Evolutionary conservation across 352 stramenopile species (phyloP).

Genomic region (Lagenidium sp.): DNA sequence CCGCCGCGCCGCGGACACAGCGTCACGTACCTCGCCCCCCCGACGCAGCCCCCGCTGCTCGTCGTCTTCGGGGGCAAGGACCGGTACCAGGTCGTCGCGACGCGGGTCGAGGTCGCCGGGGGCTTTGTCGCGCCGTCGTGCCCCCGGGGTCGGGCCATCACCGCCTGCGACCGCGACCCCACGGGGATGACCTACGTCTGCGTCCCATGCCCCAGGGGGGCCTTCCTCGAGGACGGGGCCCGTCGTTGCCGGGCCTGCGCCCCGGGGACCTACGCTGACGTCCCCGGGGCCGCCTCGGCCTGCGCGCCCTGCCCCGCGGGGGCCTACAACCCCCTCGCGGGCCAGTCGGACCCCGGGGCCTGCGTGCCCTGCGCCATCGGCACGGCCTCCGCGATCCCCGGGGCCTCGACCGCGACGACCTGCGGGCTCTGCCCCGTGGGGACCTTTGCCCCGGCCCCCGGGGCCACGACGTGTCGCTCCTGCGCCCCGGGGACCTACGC

Average conservation of each 20-base stretch:
- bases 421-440: slow-evolving; percentile 23
- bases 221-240: slow-evolving; percentile 44
- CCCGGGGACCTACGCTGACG: slow-evolving; percentile 33
- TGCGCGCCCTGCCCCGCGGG: slow-evolving; percentile 39
- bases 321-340: slow-evolving; percentile 31
- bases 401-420: slow-evolving; percentile 16
- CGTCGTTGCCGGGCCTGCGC: slow-evolving; percentile 37
- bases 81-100: slow-evolving; percentile 46
- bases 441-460: slow-evolving; percentile 14
- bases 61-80: slow-evolving; percentile 59
- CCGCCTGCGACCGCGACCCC: slow-evolving; percentile 36
- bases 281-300: slow-evolving; percentile 23
- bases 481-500: slow-evolving; percentile 25
- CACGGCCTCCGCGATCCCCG: slow-evolving; percentile 28
- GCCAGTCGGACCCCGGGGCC: slow-evolving; percentile 21
- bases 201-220: slow-evolving; percentile 43
- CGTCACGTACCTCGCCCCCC: slow-evolving; percentile 28
- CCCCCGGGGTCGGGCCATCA: slow-evolving; percentile 33
- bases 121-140: slow-evolving; percentile 49
- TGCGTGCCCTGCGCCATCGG: slow-evolving; percentile 43
- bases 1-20: slow-evolving; percentile 43
- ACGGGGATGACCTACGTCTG: slow-evolving; percentile 46
- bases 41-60: no score
- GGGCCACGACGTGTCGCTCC: slow-evolving; percentile 8
- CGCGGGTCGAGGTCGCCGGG: slow-evolving; percentile 35